Evolutionary conservation across 2,329 filamentous ascomycete species (phyloP), one percentile per base, ranked within the genome.

Genomic region (Paraphoma chrysanthemicola): DNA sequence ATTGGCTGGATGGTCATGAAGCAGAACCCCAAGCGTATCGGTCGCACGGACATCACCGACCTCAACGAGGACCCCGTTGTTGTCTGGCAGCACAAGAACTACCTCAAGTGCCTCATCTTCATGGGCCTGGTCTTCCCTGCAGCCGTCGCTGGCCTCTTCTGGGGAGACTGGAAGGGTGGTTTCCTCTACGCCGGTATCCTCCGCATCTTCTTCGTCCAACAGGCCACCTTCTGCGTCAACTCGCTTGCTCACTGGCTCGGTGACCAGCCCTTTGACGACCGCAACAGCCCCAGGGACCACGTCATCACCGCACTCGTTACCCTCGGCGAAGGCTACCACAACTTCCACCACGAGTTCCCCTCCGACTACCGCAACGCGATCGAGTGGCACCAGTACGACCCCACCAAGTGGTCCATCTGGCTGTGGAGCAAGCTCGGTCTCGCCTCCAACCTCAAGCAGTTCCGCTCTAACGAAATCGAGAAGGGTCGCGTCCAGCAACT

Each of bases 1-100:
- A 68, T 83, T 30, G 81, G 81, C 56, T 83, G 81, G 81, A 82
- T 83, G 80, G 74, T 82, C 61, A 82, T 83, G 80, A 82, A 82
- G 77, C 81, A 83, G 73, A 82, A 83, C 76, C 81, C 80, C 59
- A 82, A 82, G 78, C 77, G 80, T 12, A 80, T 82, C 50, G 81
- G 81, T 71, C 79, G 81, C 54, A 82, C 79, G 56, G 81, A 83
- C 62, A 83, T 82, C 63, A 78, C 79, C 59, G 81, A 83, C 57
- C 66, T 83, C 53, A 82, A 83, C 73, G 81, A 83, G 47, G 81
- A 83, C 66, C 74, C 79, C 36, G 75, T 83, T 42, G 81, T 83
- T 52, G 77, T 81, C 56, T 82, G 76, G 75, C 81, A 83, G 62
- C 81, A 83, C 74, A 78, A 72, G 44, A 66, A 83, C 75, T 83